These are phyloP conservation scores for Ajuga chamaepitys DNA, from an alignment of 257 asterid genomes.

Conservation along the genomic window DNA sequence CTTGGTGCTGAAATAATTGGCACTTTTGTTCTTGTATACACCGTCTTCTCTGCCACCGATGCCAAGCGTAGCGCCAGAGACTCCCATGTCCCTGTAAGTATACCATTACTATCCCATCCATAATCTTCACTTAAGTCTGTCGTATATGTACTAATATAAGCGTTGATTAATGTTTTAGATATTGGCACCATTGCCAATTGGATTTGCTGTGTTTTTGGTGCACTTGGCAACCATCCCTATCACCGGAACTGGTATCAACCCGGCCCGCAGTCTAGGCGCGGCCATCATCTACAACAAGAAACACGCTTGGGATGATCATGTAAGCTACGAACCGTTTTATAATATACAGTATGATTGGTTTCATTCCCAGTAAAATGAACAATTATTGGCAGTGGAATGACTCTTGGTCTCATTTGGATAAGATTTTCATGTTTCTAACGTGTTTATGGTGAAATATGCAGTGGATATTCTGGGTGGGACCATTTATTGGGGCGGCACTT, in stretches of 20 bases:
- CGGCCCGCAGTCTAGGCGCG: slow-evolving; percentile 35
- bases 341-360: too few species aligned
- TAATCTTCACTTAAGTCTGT: too few species aligned
- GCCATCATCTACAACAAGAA: slow-evolving; percentile 40
- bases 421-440: too few species aligned
- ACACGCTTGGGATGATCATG: slow-evolving; percentile 33
- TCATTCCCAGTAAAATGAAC: too few species aligned
- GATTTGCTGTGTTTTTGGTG: slow-evolving; percentile 40
- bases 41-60: slow-evolving; percentile 45
- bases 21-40: slow-evolving; percentile 33
- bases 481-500: slow-evolving; percentile 42
- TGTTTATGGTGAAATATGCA: slow-evolving; percentile 5
- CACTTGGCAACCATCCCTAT: slow-evolving; percentile 41
- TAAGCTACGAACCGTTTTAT: slow-evolving; percentile 2
- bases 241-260: slow-evolving; percentile 40
- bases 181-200: slow-evolving; percentile 41
- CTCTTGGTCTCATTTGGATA: too few species aligned
- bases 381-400: too few species aligned
- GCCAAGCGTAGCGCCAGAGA: slow-evolving; percentile 46
- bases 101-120: too few species aligned
- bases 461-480: slow-evolving; percentile 47
- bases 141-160: too few species aligned
- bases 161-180: slow-evolving; percentile 4
- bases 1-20: slow-evolving; percentile 44
- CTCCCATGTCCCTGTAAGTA: slow-evolving; percentile 42